Evolutionary conservation across 768 basidiomycete genomes (phyloP), one percentile per base, ranked within the genome.

Genomic region (Trametes cingulata): DNA sequence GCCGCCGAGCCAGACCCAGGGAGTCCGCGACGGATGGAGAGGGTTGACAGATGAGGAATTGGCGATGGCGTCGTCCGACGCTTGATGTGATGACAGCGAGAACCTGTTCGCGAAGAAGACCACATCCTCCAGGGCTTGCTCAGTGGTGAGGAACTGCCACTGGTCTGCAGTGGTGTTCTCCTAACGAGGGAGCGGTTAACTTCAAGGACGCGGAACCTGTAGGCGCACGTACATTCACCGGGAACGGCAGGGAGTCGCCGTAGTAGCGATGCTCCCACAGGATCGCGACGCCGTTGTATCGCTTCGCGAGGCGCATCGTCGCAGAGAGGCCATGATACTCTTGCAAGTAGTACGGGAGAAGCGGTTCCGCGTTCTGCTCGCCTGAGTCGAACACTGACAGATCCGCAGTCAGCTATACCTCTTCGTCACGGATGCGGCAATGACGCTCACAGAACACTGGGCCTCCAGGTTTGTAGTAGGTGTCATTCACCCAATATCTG

Each of bases 251-350:
- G 0, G 80, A 81, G 35, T 73, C 74, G 13, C 81, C 81, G 62
- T 82, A 82, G 60, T 71, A 81, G 6, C 81, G 72, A 63, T 82
- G 81, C 58, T 82, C 81, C 81, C 80, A 82, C 6, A 82, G 67
- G 35, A 81, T 76, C 0, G 80, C 80, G 9, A 81, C 43, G 3
- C 81, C 81, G 4, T 74, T 73, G 65, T 79, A 80, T 45, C 78
- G 69, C 61, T 78, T 78, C 5, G 80, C 80, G 7, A 80, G 68
- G 7, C 73, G 76, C 79, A 81, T 82, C 1, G 75, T 74, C 0
- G 78, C 78, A 0, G 80, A 81, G 14, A 80, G 71, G 10, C 81
- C 81, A 64, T 81, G 80, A 56, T 75, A 79, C 66, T 82, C 78
- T 65, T 79, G 77, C n/a, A 81, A 69, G 61, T 81, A 82, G 64